Evolutionary conservation across 2,329 filamentous ascomycete species (phyloP), one percentile per base, ranked within the genome.

Genomic region (Herpotrichia juniperi): DNA sequence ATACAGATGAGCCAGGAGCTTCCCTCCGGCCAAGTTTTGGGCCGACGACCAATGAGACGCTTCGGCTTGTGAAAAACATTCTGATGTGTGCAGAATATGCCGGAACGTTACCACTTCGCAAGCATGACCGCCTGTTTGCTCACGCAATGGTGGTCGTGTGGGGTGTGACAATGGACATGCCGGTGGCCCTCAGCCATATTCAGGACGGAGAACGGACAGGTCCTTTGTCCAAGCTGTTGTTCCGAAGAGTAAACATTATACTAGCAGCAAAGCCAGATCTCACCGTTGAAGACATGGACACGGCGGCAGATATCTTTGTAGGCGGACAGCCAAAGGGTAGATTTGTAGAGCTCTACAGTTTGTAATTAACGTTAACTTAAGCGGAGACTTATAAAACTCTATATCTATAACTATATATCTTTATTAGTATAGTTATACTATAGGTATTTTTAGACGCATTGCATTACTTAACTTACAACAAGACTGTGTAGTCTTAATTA

Each of bases 261-360:
- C 45, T 56, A 37, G 19, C 9, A 46, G 48, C 48, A 46, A 53
- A 56, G 45, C 48, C 48, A 44, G 34, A 46, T 49, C 34, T 57
- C 34, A 54, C 46, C 9, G 30, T 32, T 46, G 54, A 54, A 49
- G 57, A 59, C 28, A 54, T 57, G 48, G 42, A 57, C 40, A 45
- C 28, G 31, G 57, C 57, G 43, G 57, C 57, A 46, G 51, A 59
- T 12, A 55, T 57, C 21, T 59, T 59, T 48, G 54, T 55, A 35
- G 54, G 57, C 34, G 57, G 57, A 49, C 44, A 46, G 34, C 54
- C 40, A 19, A 48, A 49, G 25, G 54, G 51, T 40, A 53, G 51
- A 49, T 54, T 55, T 44, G 51, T 44, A 28, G 46, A 57, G 42
- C 48, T 57, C 30, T 59, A 57, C 22, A 24, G 48, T 45, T 34